Percentiles rank a stretch among this genome's conserved stretches.
phyloP scores from a whole-genome alignment of 148 eudicot genomes.

The Bassia scoparia region DNA sequence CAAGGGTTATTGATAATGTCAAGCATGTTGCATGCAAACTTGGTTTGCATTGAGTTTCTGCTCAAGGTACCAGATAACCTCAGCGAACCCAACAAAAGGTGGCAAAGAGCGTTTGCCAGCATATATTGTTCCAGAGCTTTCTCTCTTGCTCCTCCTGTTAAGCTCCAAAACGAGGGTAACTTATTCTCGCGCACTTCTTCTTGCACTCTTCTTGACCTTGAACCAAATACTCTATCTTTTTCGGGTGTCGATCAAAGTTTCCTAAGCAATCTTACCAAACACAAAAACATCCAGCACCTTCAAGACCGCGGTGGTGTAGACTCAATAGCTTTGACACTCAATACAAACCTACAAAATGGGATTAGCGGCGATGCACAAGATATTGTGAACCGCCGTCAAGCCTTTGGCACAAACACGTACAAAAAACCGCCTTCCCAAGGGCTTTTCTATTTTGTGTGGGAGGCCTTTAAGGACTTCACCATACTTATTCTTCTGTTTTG shows the following conservation, averaged over 20 bases:
- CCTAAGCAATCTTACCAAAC: constrained; percentile 23
- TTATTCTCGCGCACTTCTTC: constrained; percentile 15
- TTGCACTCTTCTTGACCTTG: constrained; percentile 20
- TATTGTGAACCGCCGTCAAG: constrained; percentile 2
- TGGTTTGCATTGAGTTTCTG: constrained; percentile 24
- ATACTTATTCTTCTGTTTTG: constrained; percentile 28
- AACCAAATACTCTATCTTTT: constrained; percentile 18
- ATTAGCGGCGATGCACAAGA: constrained; percentile 23
- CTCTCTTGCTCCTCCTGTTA: background rate
- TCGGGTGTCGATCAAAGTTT: constrained; percentile 16
- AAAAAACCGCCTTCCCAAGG: constrained; percentile 29
- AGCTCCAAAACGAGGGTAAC: background rate
- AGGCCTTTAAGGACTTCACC: constrained; percentile 30
- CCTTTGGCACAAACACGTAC: constrained; percentile 33
- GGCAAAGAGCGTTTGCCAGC: constrained; percentile 34
- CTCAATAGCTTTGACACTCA: constrained; percentile 19
- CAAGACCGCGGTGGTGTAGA: constrained; percentile 20
- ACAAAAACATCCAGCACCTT: constrained; percentile 24
- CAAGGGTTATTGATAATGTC: background rate
- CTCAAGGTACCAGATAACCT: constrained; percentile 19
- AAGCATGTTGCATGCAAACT: constrained; percentile 6
- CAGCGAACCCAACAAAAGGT: constrained; percentile 23
- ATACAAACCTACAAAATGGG: constrained; percentile 22
- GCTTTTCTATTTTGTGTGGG: constrained; percentile 27
- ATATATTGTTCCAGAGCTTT: constrained; percentile 33